Evolutionary conservation across 257 asterid species (phyloP).

Genomic region (Verbena officinalis): DNA sequence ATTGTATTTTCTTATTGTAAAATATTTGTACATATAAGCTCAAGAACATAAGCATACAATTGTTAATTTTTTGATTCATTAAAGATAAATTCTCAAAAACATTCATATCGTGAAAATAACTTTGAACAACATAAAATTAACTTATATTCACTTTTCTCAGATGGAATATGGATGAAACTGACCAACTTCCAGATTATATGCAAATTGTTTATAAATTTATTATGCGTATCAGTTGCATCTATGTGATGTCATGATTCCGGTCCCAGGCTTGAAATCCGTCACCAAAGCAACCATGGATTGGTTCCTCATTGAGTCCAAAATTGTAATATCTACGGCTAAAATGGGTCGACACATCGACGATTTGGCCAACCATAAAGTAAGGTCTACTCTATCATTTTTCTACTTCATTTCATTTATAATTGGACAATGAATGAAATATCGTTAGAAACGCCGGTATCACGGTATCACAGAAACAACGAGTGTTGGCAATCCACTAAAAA

Average conservation of each 20-base stretch:
- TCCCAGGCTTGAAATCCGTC: constrained; percentile 30
- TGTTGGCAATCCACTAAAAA: too few relatives aligned
- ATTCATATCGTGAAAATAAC: too few relatives aligned
- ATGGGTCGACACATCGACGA: constrained; percentile 24
- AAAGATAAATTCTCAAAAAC: too few relatives aligned
- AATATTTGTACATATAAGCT: too few relatives aligned
- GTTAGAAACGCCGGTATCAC: too few relatives aligned
- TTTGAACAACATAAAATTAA: too few relatives aligned
- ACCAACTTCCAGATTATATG: constrained; percentile 42
- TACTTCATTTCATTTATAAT: too few relatives aligned
- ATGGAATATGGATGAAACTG: constrained; percentile 38
- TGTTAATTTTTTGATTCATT: background rate
- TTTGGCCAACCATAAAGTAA: constrained; percentile 30
- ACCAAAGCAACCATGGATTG: constrained; percentile 26
- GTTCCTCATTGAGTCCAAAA: constrained; percentile 26
- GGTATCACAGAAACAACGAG: too few relatives aligned
- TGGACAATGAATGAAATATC: too few relatives aligned
- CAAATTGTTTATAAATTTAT: constrained; percentile 34
- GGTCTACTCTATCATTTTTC: background rate
- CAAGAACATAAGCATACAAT: background rate
- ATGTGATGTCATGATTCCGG: background rate
- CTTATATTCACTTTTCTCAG: constrained; percentile 24
- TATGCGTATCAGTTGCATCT: constrained; percentile 20
- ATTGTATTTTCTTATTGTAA: too few relatives aligned
- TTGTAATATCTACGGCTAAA: constrained; percentile 19